phyloP scores from a whole-genome alignment of 306 rosid genomes.

The Glycine latifolia region DNA sequence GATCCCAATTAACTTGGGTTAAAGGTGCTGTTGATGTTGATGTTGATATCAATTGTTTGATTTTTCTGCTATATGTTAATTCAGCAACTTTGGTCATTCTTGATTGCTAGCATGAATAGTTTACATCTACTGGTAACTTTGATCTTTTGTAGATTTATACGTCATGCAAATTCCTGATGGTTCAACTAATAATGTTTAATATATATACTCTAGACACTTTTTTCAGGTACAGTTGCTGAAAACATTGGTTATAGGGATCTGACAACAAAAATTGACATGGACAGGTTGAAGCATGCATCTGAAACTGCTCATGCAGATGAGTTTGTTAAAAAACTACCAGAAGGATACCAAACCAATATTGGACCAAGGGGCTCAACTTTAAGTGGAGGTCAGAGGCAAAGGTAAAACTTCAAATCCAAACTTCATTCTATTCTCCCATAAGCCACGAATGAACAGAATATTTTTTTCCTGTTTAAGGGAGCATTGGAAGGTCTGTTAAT shows the following conservation, averaged over 20 bases:
- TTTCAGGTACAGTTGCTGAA: slow-evolving; percentile 91
- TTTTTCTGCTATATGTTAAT: slow-evolving; percentile 1
- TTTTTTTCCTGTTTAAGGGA: slow-evolving; percentile 20
- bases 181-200: not conserved
- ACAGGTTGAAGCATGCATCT: slow-evolving; percentile 73
- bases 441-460: slow-evolving; percentile 12
- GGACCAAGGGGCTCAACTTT: slow-evolving; percentile 90
- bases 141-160: not conserved
- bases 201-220: slow-evolving; percentile 64
- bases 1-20: too few relatives aligned
- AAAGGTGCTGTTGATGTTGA: too few relatives aligned
- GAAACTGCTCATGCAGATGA: slow-evolving; percentile 85
- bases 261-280: slow-evolving; percentile 73
- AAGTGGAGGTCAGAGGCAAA: slow-evolving; percentile 97
- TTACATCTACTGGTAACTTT: slow-evolving; percentile 24
- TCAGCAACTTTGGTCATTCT: slow-evolving; percentile 16
- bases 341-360: slow-evolving; percentile 75
- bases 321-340: slow-evolving; percentile 74
- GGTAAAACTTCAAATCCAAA: slow-evolving; percentile 55
- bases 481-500: slow-evolving; percentile 23
- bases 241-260: slow-evolving; percentile 89
- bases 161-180: not conserved
- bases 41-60: slow-evolving; percentile 31
- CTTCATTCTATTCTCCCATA: slow-evolving; percentile 18
- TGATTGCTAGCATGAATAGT: slow-evolving; percentile 28